A percentile compares a stretch with the other conserved stretches of the same genome.
phyloP scores from a whole-genome alignment of 2,329 filamentous ascomycete species.

The Neurospora crassa region DNA sequence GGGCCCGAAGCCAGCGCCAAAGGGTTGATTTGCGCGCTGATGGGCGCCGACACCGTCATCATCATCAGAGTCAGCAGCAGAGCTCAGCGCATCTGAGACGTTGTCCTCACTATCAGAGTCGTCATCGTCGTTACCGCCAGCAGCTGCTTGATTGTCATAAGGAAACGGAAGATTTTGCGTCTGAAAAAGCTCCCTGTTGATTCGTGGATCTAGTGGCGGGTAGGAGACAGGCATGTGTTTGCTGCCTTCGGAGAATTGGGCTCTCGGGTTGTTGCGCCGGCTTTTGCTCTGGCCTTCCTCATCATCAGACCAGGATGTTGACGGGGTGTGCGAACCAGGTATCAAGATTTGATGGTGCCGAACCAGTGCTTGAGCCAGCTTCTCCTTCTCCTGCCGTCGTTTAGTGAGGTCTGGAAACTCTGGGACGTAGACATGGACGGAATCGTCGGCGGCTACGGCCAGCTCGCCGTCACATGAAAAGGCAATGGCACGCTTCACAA shows the following conservation, averaged over 20 bases:
- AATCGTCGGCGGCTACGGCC: conserved; percentile 47
- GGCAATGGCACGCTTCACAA: conserved; percentile 28
- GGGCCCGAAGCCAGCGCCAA: conserved; percentile 35
- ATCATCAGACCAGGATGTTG: conserved; percentile 16
- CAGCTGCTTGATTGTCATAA: conserved; percentile 9
- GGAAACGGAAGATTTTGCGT: conserved; percentile 27
- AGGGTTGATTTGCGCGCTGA: conserved; percentile 19
- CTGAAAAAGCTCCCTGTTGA: conserved; percentile 36
- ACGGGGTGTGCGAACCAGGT: conserved; percentile 3
- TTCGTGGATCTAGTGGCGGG: conserved; percentile 29
- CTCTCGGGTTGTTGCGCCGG: conserved; percentile 18
- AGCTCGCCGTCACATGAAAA: conserved; percentile 51
- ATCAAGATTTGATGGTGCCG: neutral
- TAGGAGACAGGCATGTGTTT: conserved; percentile 26
- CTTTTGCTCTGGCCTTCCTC: conserved; percentile 18
- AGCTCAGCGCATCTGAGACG: conserved; percentile 15
- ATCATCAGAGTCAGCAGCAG: conserved; percentile 16
- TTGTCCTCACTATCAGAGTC: conserved; percentile 10
- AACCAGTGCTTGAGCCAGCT: neutral
- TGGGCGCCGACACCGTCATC: conserved; percentile 19
- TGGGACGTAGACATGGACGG: conserved; percentile 22
- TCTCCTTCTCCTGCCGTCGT: conserved; percentile 7
- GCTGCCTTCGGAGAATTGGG: conserved; percentile 25
- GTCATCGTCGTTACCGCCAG: neutral
- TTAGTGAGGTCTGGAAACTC: conserved; percentile 19